Conservation (phyloP, 768 basidiomycete species). For the Russula dissimulans region DNA sequence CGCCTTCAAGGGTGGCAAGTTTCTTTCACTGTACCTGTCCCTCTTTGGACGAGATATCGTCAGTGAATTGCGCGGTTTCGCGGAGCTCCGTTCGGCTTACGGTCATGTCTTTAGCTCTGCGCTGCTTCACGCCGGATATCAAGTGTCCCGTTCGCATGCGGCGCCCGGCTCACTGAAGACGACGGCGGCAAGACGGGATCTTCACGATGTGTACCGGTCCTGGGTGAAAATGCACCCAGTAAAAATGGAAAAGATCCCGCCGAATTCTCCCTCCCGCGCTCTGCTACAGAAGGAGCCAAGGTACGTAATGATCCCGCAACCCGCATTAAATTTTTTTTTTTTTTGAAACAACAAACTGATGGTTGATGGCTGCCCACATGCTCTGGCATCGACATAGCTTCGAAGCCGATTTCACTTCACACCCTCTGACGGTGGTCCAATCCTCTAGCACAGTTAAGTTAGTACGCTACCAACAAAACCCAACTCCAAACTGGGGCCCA, state of each 20-base stretch:
- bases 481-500: conserved; percentile 90
- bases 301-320: conserved; percentile 30
- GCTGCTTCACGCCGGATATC: conserved; percentile 75
- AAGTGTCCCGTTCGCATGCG: conserved; percentile 87
- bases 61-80: conserved; percentile 26
- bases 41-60: conserved; percentile 67
- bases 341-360: not conserved
- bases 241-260: conserved; percentile 71
- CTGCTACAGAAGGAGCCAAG: conserved; percentile 59
- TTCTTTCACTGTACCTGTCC: conserved; percentile 78
- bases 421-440: conserved; percentile 53
- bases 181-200: conserved; percentile 53
- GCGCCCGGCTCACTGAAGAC: conserved; percentile 87
- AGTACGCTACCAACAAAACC: conserved; percentile 87
- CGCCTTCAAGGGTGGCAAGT: conserved; percentile 68
- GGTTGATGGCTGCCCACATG: not conserved
- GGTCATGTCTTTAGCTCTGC: conserved; percentile 53
- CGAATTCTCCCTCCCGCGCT: conserved; percentile 57
- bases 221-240: conserved; percentile 81
- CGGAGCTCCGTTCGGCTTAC: not conserved
- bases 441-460: conserved; percentile 57
- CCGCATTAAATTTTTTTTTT: too few relatives aligned
- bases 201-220: conserved; percentile 80
- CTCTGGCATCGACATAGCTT: conserved; percentile 29
- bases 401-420: conserved; percentile 65